Conservation (phyloP, 768 basidiomycete genomes). For the Tephrocybe sp. region DNA sequence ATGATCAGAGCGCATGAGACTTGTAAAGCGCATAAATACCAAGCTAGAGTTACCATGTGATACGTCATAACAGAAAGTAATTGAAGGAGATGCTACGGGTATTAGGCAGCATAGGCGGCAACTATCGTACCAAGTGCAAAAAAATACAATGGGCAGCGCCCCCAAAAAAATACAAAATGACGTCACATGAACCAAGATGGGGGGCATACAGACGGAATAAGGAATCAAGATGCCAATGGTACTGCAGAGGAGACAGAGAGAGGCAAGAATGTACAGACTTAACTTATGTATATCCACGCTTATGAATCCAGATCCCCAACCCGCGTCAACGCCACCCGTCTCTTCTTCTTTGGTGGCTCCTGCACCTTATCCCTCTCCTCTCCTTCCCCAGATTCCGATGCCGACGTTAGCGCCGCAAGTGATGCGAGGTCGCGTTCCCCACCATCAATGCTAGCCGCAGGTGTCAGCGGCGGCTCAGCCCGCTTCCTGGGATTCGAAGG, state of each 20-base stretch:
- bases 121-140: neutral
- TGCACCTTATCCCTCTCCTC: conserved; percentile 25
- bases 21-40: too few species aligned
- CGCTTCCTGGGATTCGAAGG: conserved; percentile 36
- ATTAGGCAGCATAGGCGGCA: too few species aligned
- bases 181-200: neutral
- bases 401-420: conserved; percentile 7
- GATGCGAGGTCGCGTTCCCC: conserved; percentile 30
- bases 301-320: conserved; percentile 57
- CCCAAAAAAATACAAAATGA: too few species aligned
- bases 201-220: conserved; percentile 2
- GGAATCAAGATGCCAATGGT: too few species aligned
- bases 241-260: neutral
- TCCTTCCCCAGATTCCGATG: conserved; percentile 18
- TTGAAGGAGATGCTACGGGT: neutral
- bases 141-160: too few species aligned
- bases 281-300: neutral
- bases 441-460: conserved; percentile 49
- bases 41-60: neutral
- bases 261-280: neutral
- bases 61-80: neutral
- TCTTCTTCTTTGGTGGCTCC: conserved; percentile 84
- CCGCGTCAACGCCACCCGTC: conserved; percentile 73
- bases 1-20: too few species aligned
- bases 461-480: conserved; percentile 46